Percentiles rank a stretch among this genome's conserved stretches.
Evolutionary conservation across 2,329 filamentous ascomycete genomes (phyloP).

Genomic region (Stagonosporopsis chrysanthemi): DNA sequence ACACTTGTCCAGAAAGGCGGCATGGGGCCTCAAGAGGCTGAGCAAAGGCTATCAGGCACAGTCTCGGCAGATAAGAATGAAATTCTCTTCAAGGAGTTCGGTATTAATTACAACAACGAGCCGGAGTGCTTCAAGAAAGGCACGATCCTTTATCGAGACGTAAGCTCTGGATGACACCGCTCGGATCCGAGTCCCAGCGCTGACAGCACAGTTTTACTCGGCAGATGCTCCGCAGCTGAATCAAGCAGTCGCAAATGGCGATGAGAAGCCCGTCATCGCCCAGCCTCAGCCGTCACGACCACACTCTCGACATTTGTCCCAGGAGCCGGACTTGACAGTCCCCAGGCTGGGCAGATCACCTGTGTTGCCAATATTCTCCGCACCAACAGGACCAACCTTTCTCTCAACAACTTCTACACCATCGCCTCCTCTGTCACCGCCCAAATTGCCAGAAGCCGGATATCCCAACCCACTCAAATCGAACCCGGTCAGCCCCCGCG

Average conservation of each 20-base stretch:
- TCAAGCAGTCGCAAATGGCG: constrained; percentile 2
- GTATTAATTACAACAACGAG: constrained; percentile 98
- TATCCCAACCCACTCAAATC: constrained; percentile 38
- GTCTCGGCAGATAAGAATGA: constrained; percentile 91
- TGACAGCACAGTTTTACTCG: constrained; percentile 39
- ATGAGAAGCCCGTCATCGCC: constrained; percentile 14
- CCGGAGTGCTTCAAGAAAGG: constrained; percentile 92
- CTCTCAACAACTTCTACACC: constrained; percentile 45
- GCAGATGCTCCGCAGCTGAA: constrained; percentile 21
- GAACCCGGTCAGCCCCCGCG: constrained; percentile 26
- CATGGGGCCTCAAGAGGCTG: constrained; percentile 78
- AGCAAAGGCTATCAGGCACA: constrained; percentile 81
- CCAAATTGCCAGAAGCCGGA: constrained; percentile 30
- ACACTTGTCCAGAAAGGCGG: constrained; percentile 79
- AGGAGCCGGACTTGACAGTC: not conserved
- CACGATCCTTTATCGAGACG: constrained; percentile 85
- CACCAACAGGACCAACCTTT: constrained; percentile 40
- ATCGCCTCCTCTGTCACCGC: constrained; percentile 42
- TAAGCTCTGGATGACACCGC: constrained; percentile 51
- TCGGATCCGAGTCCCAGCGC: not conserved
- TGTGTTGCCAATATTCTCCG: constrained; percentile 21
- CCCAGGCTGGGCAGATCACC: constrained; percentile 1
- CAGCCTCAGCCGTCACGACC: constrained; percentile 17
- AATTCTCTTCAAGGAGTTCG: constrained; percentile 86
- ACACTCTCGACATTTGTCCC: constrained; percentile 1